Conservation (phyloP, 2,329 filamentous ascomycete genomes). For the Tolypocladium guangdongense region DNA sequence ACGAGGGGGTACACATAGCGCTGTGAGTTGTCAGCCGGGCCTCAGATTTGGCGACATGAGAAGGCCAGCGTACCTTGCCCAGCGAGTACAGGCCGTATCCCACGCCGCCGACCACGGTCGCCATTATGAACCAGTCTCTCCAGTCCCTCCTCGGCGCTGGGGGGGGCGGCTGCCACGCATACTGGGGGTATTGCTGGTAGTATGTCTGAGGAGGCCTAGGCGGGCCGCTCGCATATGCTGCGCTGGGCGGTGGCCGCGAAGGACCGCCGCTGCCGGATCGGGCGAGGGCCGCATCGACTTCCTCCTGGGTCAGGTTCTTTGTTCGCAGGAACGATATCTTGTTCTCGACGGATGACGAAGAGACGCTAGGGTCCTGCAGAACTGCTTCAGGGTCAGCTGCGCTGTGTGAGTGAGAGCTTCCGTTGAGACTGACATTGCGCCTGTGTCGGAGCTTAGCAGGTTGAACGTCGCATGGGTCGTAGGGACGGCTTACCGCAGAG, state of each 20-base stretch:
- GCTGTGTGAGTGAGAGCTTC: background rate
- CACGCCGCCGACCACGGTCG: conserved; percentile 82
- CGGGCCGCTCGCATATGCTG: conserved; percentile 32
- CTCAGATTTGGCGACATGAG: background rate
- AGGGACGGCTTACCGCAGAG: conserved; percentile 52
- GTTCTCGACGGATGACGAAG: conserved; percentile 83
- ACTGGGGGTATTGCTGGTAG: conserved; percentile 38
- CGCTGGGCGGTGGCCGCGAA: conserved; percentile 27
- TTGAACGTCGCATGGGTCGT: background rate
- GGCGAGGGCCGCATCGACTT: conserved; percentile 75
- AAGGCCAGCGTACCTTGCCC: conserved; percentile 54
- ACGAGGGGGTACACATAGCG: conserved; percentile 88
- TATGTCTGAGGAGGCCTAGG: conserved; percentile 30
- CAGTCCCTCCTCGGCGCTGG: conserved; percentile 74
- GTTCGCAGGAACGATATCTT: conserved; percentile 86
- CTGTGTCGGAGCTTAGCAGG: conserved; percentile 11
- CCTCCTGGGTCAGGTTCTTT: conserved; percentile 94
- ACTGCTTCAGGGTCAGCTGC: conserved; percentile 39
- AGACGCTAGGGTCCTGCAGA: conserved; percentile 87
- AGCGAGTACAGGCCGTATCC: conserved; percentile 82
- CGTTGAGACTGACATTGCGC: conserved; percentile 30
- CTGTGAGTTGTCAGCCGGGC: conserved; percentile 26
- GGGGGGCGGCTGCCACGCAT: conserved; percentile 47
- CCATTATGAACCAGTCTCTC: conserved; percentile 99
- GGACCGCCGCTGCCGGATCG: conserved; percentile 51